Conservation (phyloP, 345 rosid species). For the Melaleuca quinquenervia region DNA sequence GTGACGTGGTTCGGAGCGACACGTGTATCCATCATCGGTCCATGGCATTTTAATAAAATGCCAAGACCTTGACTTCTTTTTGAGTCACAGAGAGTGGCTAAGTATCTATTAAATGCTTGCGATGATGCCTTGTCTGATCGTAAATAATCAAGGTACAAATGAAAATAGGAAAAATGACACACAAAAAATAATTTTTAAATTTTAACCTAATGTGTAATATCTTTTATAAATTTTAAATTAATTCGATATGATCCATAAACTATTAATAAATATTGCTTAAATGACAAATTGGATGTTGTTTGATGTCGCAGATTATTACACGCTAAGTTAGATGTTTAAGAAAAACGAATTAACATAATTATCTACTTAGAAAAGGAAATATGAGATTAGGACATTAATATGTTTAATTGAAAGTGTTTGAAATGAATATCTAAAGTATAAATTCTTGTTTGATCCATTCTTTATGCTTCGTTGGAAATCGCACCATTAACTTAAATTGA, state of each 20-base stretch:
- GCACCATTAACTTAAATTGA: no score
- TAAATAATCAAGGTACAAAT: no score
- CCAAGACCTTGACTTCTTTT: not conserved
- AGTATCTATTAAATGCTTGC: no score
- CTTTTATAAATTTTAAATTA: accelerated
- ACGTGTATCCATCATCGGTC: not conserved
- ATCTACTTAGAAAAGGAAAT: not conserved
- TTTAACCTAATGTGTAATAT: not conserved
- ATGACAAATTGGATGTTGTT: not conserved
- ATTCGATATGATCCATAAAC: accelerated
- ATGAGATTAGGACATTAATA: not conserved
- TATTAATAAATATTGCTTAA: not conserved
- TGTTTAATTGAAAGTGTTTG: not conserved
- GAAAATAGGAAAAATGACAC: no score
- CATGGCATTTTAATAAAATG: not conserved
- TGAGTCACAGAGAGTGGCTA: not conserved
- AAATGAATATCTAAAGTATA: not conserved
- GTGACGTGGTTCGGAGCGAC: not conserved
- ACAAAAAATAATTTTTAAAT: not conserved
- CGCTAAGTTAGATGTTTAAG: not conserved
- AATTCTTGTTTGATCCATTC: no score
- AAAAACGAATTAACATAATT: not conserved
- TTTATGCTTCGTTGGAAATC: not conserved
- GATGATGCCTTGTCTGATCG: no score
- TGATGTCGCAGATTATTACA: accelerated